Conservation (phyloP, 257 asterid species). For the Solanum chiquidenum region DNA sequence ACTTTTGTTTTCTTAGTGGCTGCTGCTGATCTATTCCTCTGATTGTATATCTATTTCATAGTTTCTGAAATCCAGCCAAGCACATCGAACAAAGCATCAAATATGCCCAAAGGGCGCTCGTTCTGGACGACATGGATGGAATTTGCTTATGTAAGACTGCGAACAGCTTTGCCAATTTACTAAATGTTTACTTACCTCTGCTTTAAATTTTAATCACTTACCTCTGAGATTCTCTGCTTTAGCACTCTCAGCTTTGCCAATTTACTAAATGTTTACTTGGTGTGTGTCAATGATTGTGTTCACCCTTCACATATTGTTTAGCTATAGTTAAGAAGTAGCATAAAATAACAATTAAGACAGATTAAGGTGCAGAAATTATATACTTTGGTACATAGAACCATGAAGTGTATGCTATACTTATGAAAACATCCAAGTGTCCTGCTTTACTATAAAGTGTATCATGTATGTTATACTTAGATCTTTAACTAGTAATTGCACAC, state of each 20-base stretch:
- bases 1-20: neutral
- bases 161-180: too few relatives aligned
- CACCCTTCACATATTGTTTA: neutral
- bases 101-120: neutral
- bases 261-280: neutral
- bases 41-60: neutral
- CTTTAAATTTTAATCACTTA: too few relatives aligned
- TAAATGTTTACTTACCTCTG: too few relatives aligned
- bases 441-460: too few relatives aligned
- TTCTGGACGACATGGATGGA: neutral
- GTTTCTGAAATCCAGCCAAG: neutral
- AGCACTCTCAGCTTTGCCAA: neutral
- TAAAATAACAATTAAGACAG: neutral
- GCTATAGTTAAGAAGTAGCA: neutral
- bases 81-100: neutral
- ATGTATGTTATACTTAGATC: neutral
- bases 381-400: neutral
- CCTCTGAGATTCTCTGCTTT: neutral
- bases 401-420: neutral
- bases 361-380: neutral
- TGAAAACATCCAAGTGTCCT: too few relatives aligned
- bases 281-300: neutral
- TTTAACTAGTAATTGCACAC: neutral
- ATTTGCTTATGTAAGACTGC: neutral
- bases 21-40: constrained; percentile 1